Conservation (phyloP, 2,329 filamentous ascomycete species). For the Onygenales sp. region DNA sequence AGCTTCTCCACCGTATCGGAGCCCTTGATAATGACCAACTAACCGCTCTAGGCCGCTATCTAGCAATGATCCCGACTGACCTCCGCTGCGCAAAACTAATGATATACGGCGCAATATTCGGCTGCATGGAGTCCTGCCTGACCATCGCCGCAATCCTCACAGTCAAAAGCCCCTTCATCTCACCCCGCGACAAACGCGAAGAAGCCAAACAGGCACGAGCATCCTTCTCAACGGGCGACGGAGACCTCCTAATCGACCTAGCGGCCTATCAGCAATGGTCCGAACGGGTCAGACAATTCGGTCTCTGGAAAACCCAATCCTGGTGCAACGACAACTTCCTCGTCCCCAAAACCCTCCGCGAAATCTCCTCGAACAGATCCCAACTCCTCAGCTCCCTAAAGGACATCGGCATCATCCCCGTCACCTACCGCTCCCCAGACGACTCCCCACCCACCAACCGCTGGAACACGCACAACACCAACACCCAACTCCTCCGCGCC, state of each 20-base stretch:
- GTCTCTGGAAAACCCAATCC: conserved; percentile 39
- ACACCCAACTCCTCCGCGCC: conserved; percentile 51
- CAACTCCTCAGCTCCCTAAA: conserved; percentile 81
- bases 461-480: conserved; percentile 26
- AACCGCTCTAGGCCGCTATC: conserved; percentile 81
- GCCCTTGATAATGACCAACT: conserved; percentile 78
- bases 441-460: conserved; percentile 25
- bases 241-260: conserved; percentile 81
- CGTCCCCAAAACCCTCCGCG: conserved; percentile 69
- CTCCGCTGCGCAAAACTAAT: conserved; percentile 88
- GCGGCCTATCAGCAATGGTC: conserved; percentile 77
- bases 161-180: conserved; percentile 75
- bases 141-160: conserved; percentile 91
- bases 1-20: conserved; percentile 72
- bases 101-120: conserved; percentile 89
- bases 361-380: conserved; percentile 75
- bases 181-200: conserved; percentile 72
- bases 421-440: conserved; percentile 32
- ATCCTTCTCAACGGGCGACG: conserved; percentile 66
- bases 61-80: conserved; percentile 93
- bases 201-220: conserved; percentile 68
- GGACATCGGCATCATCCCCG: conserved; percentile 69
- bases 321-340: conserved; percentile 87
- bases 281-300: conserved; percentile 46
- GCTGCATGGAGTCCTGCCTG: conserved; percentile 78